Evolutionary conservation across 164 flowering plant genomes (phyloP).

Genomic region (Liriodendron chinense): DNA sequence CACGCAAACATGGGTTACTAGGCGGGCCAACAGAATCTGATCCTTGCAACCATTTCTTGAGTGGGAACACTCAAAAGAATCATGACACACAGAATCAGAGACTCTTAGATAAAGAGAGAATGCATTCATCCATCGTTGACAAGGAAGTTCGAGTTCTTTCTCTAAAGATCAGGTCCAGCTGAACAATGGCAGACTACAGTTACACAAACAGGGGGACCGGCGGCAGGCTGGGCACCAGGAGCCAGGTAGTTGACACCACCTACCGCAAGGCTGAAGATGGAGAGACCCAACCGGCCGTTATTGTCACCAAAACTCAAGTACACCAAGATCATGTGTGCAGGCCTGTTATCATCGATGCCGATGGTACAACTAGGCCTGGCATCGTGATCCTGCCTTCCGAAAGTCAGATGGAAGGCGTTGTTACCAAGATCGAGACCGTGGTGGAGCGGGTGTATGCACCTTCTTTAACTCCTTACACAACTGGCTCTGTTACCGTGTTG

Average conservation of each 20-base stretch:
- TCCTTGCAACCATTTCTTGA: not conserved
- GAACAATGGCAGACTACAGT: conserved; percentile 16
- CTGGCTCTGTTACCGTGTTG: not conserved
- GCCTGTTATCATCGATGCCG: conserved; percentile 33
- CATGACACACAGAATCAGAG: not conserved
- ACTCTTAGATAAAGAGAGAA: not conserved
- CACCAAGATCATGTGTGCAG: conserved; percentile 16
- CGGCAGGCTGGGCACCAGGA: not conserved
- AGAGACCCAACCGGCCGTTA: conserved; percentile 18
- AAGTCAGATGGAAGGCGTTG: conserved; percentile 2
- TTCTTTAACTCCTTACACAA: conserved; percentile 18
- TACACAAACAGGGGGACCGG: conserved; percentile 6
- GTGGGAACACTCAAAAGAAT: not conserved
- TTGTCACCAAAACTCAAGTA: conserved; percentile 3
- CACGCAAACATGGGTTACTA: not conserved
- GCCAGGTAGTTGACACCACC: conserved; percentile 5
- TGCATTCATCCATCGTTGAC: not conserved
- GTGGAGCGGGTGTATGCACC: conserved; percentile 15
- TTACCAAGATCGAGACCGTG: conserved; percentile 25
- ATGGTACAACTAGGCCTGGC: conserved; percentile 29
- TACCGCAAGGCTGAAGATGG: conserved; percentile 4
- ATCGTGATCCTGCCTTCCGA: conserved; percentile 12
- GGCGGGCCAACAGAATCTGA: not conserved
- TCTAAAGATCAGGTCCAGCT: not conserved
- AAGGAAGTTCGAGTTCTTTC: not conserved